These are phyloP conservation scores for Posidonia australis DNA, from an alignment of 106 monocot genomes.

Conservation along the genomic window DNA sequence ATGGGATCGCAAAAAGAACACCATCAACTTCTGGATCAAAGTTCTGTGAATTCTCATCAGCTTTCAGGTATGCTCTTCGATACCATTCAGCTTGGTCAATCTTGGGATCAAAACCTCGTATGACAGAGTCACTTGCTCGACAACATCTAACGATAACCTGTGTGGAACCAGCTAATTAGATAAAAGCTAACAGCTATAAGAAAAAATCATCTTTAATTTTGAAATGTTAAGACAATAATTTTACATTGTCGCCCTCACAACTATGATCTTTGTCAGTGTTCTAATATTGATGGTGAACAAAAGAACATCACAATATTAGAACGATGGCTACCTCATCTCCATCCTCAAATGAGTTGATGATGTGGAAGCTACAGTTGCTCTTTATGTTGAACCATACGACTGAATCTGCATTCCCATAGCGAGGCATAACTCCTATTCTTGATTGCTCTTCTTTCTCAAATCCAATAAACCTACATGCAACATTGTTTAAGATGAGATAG, in stretches of 20 bases:
- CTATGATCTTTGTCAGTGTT: too few species aligned
- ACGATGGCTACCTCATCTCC: constrained; percentile 21
- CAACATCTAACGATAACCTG: constrained; percentile 7
- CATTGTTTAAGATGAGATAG: too few species aligned
- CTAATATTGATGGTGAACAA: too few species aligned
- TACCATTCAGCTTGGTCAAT: constrained; percentile 8
- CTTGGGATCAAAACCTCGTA: neutral
- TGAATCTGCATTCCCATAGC: constrained; percentile 25
- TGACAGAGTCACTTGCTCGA: constrained; percentile 5
- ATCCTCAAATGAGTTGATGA: constrained; percentile 29
- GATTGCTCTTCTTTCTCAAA: constrained; percentile 9
- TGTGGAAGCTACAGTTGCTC: constrained; percentile 17
- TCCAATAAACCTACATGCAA: constrained; percentile 19
- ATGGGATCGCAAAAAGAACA: constrained; percentile 14
- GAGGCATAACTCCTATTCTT: constrained; percentile 33
- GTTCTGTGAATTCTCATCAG: constrained; percentile 2
- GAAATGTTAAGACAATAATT: too few species aligned
- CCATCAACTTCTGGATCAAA: constrained; percentile 21
- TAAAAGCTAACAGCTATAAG: neutral
- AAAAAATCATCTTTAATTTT: too few species aligned
- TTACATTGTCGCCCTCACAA: too few species aligned
- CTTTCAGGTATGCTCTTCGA: constrained; percentile 11
- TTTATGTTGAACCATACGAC: constrained; percentile 18
- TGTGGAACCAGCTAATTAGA: neutral
- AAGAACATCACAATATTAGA: too few species aligned